These are phyloP conservation scores for Brassica nigra DNA, from an alignment of 345 rosid species.

Conservation along the genomic window DNA sequence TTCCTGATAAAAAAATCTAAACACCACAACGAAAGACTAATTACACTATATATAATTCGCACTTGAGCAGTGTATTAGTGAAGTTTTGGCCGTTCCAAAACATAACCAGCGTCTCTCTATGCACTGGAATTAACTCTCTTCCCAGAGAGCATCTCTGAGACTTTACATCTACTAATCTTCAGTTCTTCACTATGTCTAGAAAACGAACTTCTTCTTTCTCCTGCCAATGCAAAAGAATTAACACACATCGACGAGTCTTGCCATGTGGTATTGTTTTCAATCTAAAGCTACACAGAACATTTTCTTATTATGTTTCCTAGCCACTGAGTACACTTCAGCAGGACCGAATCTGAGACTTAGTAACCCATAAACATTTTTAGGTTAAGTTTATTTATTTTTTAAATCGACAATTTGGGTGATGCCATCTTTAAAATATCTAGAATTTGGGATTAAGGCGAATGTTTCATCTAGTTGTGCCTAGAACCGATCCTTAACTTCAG, in stretches of 20 bases:
- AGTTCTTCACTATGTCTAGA: constrained; percentile 49
- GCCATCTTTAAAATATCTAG: no score
- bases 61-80: constrained; percentile 45
- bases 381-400: no score
- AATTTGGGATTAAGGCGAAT: no score
- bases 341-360: no score
- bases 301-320: not conserved
- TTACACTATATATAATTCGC: no score
- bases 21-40: no score
- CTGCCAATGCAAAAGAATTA: constrained; percentile 16
- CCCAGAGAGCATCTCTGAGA: constrained; percentile 41
- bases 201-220: constrained; percentile 35
- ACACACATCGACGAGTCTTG: not conserved
- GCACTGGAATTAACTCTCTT: constrained; percentile 42
- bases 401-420: no score
- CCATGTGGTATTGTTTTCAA: constrained; percentile 7
- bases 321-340: not conserved
- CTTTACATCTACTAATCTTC: constrained; percentile 71
- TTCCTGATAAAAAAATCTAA: no score
- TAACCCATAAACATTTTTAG: no score
- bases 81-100: constrained; percentile 51
- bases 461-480: no score
- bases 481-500: no score
- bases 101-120: constrained; percentile 59
- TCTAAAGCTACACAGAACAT: not conserved